phyloP scores from a whole-genome alignment of 192 early-diverging fungal species.

The Coemansia sp. region DNA sequence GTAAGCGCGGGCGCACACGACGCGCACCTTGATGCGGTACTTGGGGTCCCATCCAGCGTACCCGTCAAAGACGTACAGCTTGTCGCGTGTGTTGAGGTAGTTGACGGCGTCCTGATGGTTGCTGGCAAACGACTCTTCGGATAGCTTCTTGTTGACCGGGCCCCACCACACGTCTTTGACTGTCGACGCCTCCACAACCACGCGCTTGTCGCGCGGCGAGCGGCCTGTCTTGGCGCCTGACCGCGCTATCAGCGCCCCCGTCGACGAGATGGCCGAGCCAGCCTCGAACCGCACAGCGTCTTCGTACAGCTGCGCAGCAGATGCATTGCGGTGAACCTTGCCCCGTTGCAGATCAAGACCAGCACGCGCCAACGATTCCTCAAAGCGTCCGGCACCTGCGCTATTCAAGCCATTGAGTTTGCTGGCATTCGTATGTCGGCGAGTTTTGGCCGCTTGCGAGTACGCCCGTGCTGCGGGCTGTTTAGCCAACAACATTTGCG shows the following conservation, averaged over 20 bases:
- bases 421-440: background rate
- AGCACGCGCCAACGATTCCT: slow-evolving; percentile 7
- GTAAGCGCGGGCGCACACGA: slow-evolving; percentile 93
- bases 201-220: slow-evolving; percentile 95
- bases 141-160: slow-evolving; percentile 93
- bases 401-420: background rate
- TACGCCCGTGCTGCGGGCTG: background rate
- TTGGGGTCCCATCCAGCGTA: slow-evolving; percentile 98
- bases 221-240: slow-evolving; percentile 94
- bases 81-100: slow-evolving; percentile 94
- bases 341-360: background rate
- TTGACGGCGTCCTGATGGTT: slow-evolving; percentile 96
- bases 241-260: slow-evolving; percentile 88
- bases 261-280: slow-evolving; percentile 83
- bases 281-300: slow-evolving; percentile 86
- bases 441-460: background rate
- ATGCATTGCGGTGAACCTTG: slow-evolving; percentile 65
- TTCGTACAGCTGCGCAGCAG: slow-evolving; percentile 85
- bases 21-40: slow-evolving; percentile 96
- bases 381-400: slow-evolving; percentile 1
- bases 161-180: slow-evolving; percentile 97
- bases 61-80: slow-evolving; percentile 95
- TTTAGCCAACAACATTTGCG: background rate
- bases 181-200: slow-evolving; percentile 90
- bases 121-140: slow-evolving; percentile 78